These are phyloP conservation scores for Candida ovalis DNA, from an alignment of 805 yeast genomes.

Conservation along the genomic window DNA sequence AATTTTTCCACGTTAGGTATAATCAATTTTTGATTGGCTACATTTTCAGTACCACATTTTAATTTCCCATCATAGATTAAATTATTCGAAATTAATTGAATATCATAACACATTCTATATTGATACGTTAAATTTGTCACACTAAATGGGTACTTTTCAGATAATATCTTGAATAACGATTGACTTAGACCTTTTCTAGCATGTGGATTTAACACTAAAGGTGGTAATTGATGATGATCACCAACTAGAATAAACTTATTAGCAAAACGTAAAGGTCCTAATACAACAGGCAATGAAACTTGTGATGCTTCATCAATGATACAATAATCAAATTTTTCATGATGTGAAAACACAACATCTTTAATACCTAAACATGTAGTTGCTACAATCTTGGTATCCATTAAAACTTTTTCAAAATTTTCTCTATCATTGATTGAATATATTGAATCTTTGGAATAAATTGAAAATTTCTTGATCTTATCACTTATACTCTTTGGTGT, in stretches of 20 bases:
- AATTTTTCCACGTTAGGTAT: slow-evolving; percentile 42
- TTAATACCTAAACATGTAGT: slow-evolving; percentile 79
- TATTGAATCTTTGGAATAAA: slow-evolving; percentile 35
- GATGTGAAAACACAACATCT: slow-evolving; percentile 53
- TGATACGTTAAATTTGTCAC: slow-evolving; percentile 79
- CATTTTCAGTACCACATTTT: slow-evolving; percentile 66
- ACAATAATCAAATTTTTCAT: slow-evolving; percentile 77
- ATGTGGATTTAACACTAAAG: slow-evolving; percentile 66
- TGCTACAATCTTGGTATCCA: slow-evolving; percentile 73
- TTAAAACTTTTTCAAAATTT: slow-evolving; percentile 44
- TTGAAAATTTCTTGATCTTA: slow-evolving; percentile 49
- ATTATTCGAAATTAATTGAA: slow-evolving; percentile 77
- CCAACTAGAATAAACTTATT: slow-evolving; percentile 90
- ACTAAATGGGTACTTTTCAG: slow-evolving; percentile 68
- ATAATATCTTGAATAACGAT: slow-evolving; percentile 72
- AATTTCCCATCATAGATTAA: slow-evolving; percentile 74
- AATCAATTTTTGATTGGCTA: slow-evolving; percentile 53
- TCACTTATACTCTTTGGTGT: slow-evolving; percentile 55
- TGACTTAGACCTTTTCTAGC: slow-evolving; percentile 67
- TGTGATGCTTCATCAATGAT: slow-evolving; percentile 97
- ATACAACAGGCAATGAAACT: slow-evolving; percentile 82
- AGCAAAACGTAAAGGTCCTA: slow-evolving; percentile 81
- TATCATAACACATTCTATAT: slow-evolving; percentile 89
- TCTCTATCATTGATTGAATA: slow-evolving; percentile 32
- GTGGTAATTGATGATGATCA: slow-evolving; percentile 92